Conservation (phyloP, 306 rosid species). For the Ammopiptanthus mongolicus region DNA sequence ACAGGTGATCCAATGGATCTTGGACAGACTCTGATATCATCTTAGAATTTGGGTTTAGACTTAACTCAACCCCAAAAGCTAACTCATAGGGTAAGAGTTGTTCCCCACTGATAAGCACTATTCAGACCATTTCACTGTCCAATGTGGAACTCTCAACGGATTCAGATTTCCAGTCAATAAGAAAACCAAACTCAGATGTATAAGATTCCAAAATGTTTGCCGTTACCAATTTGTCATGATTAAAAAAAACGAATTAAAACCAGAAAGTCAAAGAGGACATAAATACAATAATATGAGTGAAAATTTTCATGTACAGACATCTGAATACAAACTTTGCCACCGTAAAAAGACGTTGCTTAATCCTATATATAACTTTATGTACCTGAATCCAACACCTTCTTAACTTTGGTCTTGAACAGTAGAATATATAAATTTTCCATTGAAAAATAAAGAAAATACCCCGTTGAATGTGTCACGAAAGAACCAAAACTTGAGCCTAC, state of each 20-base stretch:
- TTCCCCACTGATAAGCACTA: no score
- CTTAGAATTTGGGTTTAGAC: no score
- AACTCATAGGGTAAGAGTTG: no score
- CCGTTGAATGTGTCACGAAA: slow-evolving; percentile 90
- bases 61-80: no score
- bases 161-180: background rate
- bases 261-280: background rate
- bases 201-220: background rate
- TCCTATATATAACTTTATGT: slow-evolving; percentile 21
- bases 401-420: slow-evolving; percentile 74
- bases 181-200: background rate
- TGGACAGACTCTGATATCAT: no score
- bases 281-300: background rate
- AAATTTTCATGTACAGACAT: slow-evolving; percentile 33
- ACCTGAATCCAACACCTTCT: slow-evolving; percentile 52
- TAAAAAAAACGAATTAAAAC: background rate
- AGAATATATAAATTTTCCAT: slow-evolving; percentile 77
- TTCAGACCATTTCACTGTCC: no score
- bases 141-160: no score
- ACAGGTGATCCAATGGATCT: no score
- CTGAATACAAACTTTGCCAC: slow-evolving; percentile 17
- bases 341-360: slow-evolving; percentile 12
- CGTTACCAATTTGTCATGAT: slow-evolving; percentile 4
- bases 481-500: slow-evolving; percentile 97
- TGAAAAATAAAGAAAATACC: slow-evolving; percentile 86